phyloP scores from a whole-genome alignment of 2,329 filamentous ascomycete genomes.

The Pseudogymnoascus sp. region DNA sequence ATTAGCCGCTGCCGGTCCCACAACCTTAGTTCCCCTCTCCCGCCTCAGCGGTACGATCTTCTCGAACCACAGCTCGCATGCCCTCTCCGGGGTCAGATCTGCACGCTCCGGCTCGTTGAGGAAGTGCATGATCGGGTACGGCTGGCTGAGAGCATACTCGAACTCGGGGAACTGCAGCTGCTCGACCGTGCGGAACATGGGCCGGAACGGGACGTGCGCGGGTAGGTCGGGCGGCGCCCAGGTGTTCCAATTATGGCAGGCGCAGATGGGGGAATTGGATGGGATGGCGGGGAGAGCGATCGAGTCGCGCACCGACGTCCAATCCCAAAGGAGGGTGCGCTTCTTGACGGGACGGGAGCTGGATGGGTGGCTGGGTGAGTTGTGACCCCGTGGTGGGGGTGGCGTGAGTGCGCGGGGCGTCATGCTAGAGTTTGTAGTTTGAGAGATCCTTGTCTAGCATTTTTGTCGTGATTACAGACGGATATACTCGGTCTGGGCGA shows the following conservation, averaged over 20 bases:
- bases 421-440: not conserved
- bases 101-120: constrained; percentile 39
- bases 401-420: not conserved
- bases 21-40: constrained; percentile 29
- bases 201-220: constrained; percentile 30
- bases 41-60: constrained; percentile 32
- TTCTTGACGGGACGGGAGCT: constrained; percentile 22
- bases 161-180: constrained; percentile 26
- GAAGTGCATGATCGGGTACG: constrained; percentile 32
- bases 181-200: constrained; percentile 33
- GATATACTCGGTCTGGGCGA: not conserved
- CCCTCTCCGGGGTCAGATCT: constrained; percentile 28
- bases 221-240: constrained; percentile 32
- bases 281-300: constrained; percentile 30
- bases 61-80: constrained; percentile 31
- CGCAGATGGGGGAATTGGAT: constrained; percentile 28
- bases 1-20: constrained; percentile 32
- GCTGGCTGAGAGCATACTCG: constrained; percentile 16
- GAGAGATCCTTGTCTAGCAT: not conserved
- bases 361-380: not conserved
- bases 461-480: not conserved
- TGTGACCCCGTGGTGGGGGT: not conserved
- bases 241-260: constrained; percentile 35
- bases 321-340: constrained; percentile 36
- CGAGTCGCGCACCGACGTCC: constrained; percentile 32